Base-by-base conservation (phyloP, 306 rosid species). In the Quillaja saponaria region DNA sequence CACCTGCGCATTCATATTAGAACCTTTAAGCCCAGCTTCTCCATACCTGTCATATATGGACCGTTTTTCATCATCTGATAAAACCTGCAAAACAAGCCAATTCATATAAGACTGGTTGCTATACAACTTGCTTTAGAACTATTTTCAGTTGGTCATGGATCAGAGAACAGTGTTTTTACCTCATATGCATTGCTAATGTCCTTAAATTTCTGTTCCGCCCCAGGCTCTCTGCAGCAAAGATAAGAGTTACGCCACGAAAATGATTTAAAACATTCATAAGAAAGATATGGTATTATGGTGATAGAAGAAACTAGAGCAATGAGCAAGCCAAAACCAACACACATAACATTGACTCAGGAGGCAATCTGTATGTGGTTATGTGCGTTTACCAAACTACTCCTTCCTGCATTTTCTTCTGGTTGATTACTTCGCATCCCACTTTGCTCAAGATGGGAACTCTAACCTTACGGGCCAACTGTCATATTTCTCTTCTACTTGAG, bases 21-120 rank as follows among this genome's bases (percentile, higher is more conserved):
- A 79, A 67, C 96, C 98, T 73, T 89, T 89, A 47, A 92, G 86
- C 73, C 99, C 99, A 55, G 95, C 97, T 85, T 92, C 99, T 65
- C 99, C 99, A 47, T 85, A 92, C 68, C 54, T 85, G 71, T 92
- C 99, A 71, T 92, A 92, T 44, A 92, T 71, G 20, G 95, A 81
- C 47, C 84, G 75, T 55, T 92, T 92, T 78, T 92, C 99, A 71
- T 89, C 97, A 71, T 92, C 99, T 47, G 99, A 92, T 72, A 92
- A 81, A 65, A 92, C 99, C 99, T 92, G 72, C 25, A 69, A 73
- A 76, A 71, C 8, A 76, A 54, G 65, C 31, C 38, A 56, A 58
- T 19, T 49, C 59, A 60, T 44, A 44, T 10, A 11, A 68, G 55
- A 74, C 55, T 75, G 25, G 41, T 62, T 45, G 55, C 18, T 34